Conservation (phyloP, 2,329 filamentous ascomycete genomes). For the Cladosporium phlei region DNA sequence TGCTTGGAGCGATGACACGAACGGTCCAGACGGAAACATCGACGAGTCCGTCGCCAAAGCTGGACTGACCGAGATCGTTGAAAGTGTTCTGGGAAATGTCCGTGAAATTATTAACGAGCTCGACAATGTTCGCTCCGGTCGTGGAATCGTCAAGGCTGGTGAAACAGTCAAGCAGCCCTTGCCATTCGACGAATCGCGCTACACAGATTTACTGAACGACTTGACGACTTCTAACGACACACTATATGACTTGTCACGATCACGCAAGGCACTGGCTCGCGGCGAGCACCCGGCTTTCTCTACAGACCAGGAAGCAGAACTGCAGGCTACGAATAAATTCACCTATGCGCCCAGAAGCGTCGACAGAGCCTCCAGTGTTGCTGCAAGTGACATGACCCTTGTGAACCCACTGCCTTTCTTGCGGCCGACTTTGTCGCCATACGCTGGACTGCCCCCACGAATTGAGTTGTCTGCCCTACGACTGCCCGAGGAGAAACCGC, state of each 20-base stretch:
- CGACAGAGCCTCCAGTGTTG: slow-evolving; percentile 24
- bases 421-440: slow-evolving; percentile 28
- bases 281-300: slow-evolving; percentile 33
- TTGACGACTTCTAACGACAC: slow-evolving; percentile 75
- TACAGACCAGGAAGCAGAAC: slow-evolving; percentile 12
- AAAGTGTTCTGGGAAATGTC: slow-evolving; percentile 74
- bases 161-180: slow-evolving; percentile 43
- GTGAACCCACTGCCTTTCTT: slow-evolving; percentile 34
- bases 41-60: slow-evolving; percentile 63
- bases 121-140: slow-evolving; percentile 58
- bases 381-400: slow-evolving; percentile 40
- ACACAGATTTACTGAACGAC: slow-evolving; percentile 69
- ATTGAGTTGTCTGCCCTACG: slow-evolving; percentile 40
- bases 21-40: slow-evolving; percentile 62
- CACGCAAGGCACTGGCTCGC: slow-evolving; percentile 47
- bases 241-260: slow-evolving; percentile 69
- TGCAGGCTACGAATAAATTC: not conserved
- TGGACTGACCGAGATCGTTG: slow-evolving; percentile 70
- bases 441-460: slow-evolving; percentile 38
- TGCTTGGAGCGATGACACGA: slow-evolving; percentile 70
- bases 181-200: slow-evolving; percentile 59
- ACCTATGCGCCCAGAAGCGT: slow-evolving; percentile 6
- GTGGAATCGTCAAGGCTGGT: slow-evolving; percentile 23
- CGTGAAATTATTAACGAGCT: slow-evolving; percentile 74
- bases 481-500: slow-evolving; percentile 44